Percentiles rank a stretch among this genome's conserved stretches.
These are phyloP conservation scores for Clarireedia hainanense DNA, from an alignment of 2,329 filamentous ascomycete genomes.

Conservation along the genomic window DNA sequence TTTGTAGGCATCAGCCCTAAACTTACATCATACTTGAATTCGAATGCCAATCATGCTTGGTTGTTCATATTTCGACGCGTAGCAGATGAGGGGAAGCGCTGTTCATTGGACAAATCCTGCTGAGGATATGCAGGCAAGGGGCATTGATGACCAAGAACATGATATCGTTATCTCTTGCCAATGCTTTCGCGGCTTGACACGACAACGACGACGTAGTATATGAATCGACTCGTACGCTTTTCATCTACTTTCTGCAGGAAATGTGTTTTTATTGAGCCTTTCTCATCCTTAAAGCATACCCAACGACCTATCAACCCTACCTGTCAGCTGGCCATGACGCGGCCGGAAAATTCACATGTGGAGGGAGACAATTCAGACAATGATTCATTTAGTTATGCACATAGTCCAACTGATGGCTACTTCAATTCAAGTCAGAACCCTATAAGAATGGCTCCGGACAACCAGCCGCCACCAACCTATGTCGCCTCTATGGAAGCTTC, in stretches of 20 bases:
- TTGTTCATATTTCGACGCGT: not conserved
- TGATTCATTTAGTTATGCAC: conserved; percentile 24
- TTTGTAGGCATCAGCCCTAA: too few relatives aligned
- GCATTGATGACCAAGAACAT: too few relatives aligned
- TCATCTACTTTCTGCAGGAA: not conserved
- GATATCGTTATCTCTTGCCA: not conserved
- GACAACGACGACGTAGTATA: not conserved
- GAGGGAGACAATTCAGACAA: conserved; percentile 15
- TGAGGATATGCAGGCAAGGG: not conserved
- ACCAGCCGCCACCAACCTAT: conserved; percentile 25
- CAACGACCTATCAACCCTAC: too few relatives aligned
- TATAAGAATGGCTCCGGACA: conserved; percentile 1
- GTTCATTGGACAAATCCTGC: not conserved
- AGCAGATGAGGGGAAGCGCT: not conserved
- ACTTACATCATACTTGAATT: too few relatives aligned
- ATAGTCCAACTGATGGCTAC: conserved; percentile 27
- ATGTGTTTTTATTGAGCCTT: not conserved
- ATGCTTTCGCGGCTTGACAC: not conserved
- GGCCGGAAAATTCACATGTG: conserved; percentile 22
- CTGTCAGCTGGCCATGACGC: not conserved
- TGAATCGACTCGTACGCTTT: not conserved
- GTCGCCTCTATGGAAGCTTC: not conserved
- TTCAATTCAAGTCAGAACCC: conserved; percentile 19
- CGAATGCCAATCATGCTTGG: not conserved
- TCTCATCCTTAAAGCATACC: not conserved